Evolutionary conservation across 78 protist species (phyloP).

Genomic region (Emiliania huxleyi): DNA sequence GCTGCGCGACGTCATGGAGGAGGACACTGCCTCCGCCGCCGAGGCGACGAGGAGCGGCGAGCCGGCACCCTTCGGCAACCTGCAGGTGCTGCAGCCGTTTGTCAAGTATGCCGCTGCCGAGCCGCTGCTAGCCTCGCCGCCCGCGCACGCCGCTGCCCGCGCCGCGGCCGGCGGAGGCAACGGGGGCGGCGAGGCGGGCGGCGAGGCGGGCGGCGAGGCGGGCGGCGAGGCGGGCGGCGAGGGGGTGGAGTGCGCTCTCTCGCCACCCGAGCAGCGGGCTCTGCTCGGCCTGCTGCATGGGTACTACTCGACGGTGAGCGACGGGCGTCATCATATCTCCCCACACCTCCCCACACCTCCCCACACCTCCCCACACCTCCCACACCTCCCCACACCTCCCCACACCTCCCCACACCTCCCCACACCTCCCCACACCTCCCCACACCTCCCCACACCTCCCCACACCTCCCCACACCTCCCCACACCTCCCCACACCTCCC

Average conservation of each 20-base stretch:
- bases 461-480: no score
- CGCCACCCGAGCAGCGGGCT: not conserved
- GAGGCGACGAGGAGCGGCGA: not conserved
- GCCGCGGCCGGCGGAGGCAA: not conserved
- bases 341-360: no score
- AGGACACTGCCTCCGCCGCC: not conserved
- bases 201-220: not conserved
- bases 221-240: not conserved
- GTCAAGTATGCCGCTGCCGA: not conserved
- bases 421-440: no score
- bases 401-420: no score
- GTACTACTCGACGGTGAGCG: not conserved
- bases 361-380: no score
- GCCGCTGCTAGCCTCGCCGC: not conserved
- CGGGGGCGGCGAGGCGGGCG: not conserved
- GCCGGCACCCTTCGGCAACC: not conserved
- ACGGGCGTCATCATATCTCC: no score
- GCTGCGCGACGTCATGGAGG: not conserved
- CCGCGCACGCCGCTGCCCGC: not conserved
- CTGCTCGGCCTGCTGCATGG: not conserved
- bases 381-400: no score
- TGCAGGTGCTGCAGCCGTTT: not conserved
- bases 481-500: no score
- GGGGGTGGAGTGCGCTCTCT: not conserved
- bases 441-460: no score